Evolutionary conservation across 1,284 basidiomycete species (phyloP), one percentile per base, ranked within the genome.

Genomic region (Ganoderma meredithae): DNA sequence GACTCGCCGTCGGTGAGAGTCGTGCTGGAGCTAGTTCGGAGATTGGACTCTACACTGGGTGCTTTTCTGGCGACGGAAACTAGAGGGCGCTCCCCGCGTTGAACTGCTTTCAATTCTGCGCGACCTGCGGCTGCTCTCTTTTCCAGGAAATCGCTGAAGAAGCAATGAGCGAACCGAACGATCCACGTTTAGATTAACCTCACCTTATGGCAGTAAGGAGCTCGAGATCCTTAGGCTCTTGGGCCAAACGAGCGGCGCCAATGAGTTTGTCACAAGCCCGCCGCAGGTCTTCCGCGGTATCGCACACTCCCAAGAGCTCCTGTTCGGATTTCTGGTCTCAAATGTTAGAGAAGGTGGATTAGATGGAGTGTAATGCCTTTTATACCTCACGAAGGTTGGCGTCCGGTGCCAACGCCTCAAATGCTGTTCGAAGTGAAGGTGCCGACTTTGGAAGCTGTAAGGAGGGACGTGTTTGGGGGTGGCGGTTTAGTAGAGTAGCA

Each of bases 271-370:
- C 60, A 40, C 67, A 68, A 10, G 39, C 49, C 31, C 69, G 64
- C 6, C 68, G 44, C 13, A 72, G 27, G 1, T 61, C 60, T 15
- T 67, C 61, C 0, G 67, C 64, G 7, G 67, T 69, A 31, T 55
- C 60, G 15, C 66, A 66, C 9, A 62, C 66, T 4, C 61, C 71
- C 7, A 60, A 60, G 7, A 76, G 67, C 2, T 74, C 70, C 17
- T 64, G 55, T n/a, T 72, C 70, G 13, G 69, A 68, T 69, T 71
- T 74, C 73, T 76, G 22, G 17, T 7, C 15, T 25, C 6, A 36
- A 40, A 25, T 12, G 41, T 49, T 8, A 47, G 52, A 27, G 1
- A 17, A 27, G 2, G n/a, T 25, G 13, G 12, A 22, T 41, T 5
- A 8, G 22, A 6, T 13, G 0, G 10, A 3, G 22, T 41, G 13